These are phyloP conservation scores for Candida mattraensis DNA, from an alignment of 805 yeast species.

Conservation along the genomic window DNA sequence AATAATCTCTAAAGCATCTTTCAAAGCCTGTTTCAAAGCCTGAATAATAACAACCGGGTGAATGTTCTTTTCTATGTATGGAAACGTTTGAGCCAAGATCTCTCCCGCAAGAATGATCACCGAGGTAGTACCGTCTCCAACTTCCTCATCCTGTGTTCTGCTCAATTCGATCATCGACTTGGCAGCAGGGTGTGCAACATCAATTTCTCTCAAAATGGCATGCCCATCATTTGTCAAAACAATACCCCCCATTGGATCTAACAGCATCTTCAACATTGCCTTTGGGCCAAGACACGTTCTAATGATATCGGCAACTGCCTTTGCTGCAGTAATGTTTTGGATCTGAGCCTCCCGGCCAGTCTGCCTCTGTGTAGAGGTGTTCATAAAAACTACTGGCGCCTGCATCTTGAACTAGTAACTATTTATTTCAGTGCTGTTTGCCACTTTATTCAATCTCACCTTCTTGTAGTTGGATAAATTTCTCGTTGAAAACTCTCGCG, in stretches of 20 bases:
- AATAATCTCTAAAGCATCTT: slow-evolving; percentile 87
- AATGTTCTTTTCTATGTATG: slow-evolving; percentile 89
- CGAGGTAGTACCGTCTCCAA: slow-evolving; percentile 88
- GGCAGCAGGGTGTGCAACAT: slow-evolving; percentile 98
- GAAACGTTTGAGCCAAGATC: slow-evolving; percentile 91
- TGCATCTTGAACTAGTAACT: slow-evolving; percentile 62
- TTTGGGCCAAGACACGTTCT: slow-evolving; percentile 98
- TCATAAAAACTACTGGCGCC: slow-evolving; percentile 82
- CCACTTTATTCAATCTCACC: no score
- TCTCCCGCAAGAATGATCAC: slow-evolving; percentile 98
- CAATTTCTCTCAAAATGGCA: slow-evolving; percentile 95
- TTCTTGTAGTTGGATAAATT: no score
- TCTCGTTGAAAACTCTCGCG: no score
- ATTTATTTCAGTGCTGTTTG: no score
- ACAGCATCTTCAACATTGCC: slow-evolving; percentile 96
- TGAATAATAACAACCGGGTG: slow-evolving; percentile 96
- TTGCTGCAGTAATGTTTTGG: slow-evolving; percentile 98
- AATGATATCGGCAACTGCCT: slow-evolving; percentile 96
- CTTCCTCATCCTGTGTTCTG: slow-evolving; percentile 98
- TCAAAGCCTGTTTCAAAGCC: slow-evolving; percentile 86
- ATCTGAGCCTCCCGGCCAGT: slow-evolving; percentile 97
- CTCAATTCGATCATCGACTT: slow-evolving; percentile 96
- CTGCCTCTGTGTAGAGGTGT: slow-evolving; percentile 89
- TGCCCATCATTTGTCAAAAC: slow-evolving; percentile 98
- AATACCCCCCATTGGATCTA: slow-evolving; percentile 96